Percentiles rank a stretch among this genome's conserved stretches.
phyloP scores from a whole-genome alignment of 805 yeast genomes.

The Maudiozyma pseudohumilis region DNA sequence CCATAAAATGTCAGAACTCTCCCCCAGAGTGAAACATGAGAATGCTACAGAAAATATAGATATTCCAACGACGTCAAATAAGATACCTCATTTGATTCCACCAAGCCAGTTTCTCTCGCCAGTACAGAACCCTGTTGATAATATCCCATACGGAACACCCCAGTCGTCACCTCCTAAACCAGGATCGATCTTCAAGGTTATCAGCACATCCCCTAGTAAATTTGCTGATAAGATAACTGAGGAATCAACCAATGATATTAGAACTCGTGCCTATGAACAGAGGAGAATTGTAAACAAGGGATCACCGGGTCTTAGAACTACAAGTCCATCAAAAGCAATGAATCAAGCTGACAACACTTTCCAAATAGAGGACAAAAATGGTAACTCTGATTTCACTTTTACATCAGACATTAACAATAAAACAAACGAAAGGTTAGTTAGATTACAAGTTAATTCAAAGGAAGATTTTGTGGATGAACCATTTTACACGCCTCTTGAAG shows the following conservation, averaged over 20 bases:
- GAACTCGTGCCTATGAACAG: neutral
- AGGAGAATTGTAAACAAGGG: neutral
- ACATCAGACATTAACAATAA: slow-evolving; percentile 11
- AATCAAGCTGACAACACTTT: neutral
- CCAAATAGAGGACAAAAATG: slow-evolving; percentile 6
- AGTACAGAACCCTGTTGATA: neutral
- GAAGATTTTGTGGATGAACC: slow-evolving; percentile 13
- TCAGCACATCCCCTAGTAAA: slow-evolving; percentile 17
- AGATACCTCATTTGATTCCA: too few species aligned
- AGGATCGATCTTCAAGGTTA: slow-evolving; percentile 13
- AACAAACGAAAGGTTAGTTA: slow-evolving; percentile 14
- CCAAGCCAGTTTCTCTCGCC: too few species aligned
- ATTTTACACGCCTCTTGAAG: slow-evolving; percentile 8
- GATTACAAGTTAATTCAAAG: slow-evolving; percentile 18
- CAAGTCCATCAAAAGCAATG: neutral
- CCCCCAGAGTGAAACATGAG: too few species aligned
- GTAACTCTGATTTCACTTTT: slow-evolving; percentile 12
- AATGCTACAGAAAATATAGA: too few species aligned
- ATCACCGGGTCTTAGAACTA: too few species aligned
- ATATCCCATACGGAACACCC: neutral
- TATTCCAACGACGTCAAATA: too few species aligned
- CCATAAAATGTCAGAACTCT: neutral
- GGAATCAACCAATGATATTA: neutral
- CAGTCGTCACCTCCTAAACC: neutral
- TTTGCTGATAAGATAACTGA: slow-evolving; percentile 5